A percentile compares a stretch with the other conserved stretches of the same genome.
Evolutionary conservation across 805 yeast species (phyloP).

Genomic region (Saccharomycopsis schoenii): DNA sequence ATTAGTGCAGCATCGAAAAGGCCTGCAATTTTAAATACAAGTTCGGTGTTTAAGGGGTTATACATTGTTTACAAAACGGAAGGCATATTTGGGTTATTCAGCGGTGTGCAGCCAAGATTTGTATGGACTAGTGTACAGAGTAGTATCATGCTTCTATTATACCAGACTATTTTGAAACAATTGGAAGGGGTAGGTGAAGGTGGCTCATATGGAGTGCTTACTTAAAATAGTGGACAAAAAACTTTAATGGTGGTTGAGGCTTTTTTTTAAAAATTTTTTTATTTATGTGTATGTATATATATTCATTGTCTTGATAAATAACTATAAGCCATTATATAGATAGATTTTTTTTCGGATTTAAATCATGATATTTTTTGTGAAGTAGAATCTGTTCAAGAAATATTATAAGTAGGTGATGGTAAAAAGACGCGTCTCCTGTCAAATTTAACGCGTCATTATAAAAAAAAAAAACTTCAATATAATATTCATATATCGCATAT

Average conservation of each 20-base stretch:
- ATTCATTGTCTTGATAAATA: no score
- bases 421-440: no score
- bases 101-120: conserved; percentile 94
- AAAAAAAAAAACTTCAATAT: no score
- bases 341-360: neutral
- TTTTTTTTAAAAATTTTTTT: no score
- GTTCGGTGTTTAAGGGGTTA: conserved; percentile 41
- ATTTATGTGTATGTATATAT: no score
- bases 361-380: neutral
- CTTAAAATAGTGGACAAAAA: neutral
- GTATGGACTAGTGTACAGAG: conserved; percentile 96
- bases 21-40: conserved; percentile 16
- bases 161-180: conserved; percentile 61
- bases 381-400: no score
- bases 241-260: no score
- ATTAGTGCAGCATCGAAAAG: neutral
- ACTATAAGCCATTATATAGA: no score
- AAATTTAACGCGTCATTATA: no score
- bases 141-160: conserved; percentile 82
- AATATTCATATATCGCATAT: no score
- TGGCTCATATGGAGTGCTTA: neutral
- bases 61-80: conserved; percentile 54
- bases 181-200: neutral
- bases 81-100: conserved; percentile 71
- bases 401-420: no score